Base-by-base conservation (phyloP, 192 early-diverging fungal species). In the Podila minutissima region DNA sequence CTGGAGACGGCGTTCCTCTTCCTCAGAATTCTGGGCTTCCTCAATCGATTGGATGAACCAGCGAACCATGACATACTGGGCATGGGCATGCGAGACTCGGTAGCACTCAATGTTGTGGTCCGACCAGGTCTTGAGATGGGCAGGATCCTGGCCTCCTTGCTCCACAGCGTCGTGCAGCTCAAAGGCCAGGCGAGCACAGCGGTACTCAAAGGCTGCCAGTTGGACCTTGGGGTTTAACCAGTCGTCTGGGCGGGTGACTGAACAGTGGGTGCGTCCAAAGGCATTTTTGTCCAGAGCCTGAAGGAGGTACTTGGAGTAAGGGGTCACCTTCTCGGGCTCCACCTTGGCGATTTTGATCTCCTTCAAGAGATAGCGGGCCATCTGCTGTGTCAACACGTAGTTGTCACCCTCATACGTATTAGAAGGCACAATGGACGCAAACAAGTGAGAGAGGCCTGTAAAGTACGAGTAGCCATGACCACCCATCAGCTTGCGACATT, bases 391-490 rank as follows among this genome's bases (percentile, higher is more conserved):
- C 68, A 97, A 72, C 5, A 97, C 86, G 72, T 91, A 92, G 83
- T 95, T 95, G 69, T 95, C 94, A 67, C 94, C 94, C 71, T 95
- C 94, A 85, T 90, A 94, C 55, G 92, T 95, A 58, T 89, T 89
- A 50, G 92, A 92, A 4, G 93, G 93, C 50, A 91, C 86, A 35
- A 88, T 86, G 72, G 92, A 87, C 60, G 86, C 87, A 64, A 89
- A 93, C 69, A 94, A 86, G 50, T 88, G 85, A 12, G 85, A 83
- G 8, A 95, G 85, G 0, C 94, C 94, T 48, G 91, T 88, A 82
- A 92, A 94, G 64, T 83, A 82, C 60, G 91, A 92, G 82, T 89
- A 95, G 4, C 93, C 94, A 59, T 95, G 93, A 17, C 94, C 94
- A 67, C 94, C 94, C 79, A 90, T 91, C 29, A 89, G 85, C 35